Conservation (phyloP, 345 rosid species). For the Moringa oleifera region DNA sequence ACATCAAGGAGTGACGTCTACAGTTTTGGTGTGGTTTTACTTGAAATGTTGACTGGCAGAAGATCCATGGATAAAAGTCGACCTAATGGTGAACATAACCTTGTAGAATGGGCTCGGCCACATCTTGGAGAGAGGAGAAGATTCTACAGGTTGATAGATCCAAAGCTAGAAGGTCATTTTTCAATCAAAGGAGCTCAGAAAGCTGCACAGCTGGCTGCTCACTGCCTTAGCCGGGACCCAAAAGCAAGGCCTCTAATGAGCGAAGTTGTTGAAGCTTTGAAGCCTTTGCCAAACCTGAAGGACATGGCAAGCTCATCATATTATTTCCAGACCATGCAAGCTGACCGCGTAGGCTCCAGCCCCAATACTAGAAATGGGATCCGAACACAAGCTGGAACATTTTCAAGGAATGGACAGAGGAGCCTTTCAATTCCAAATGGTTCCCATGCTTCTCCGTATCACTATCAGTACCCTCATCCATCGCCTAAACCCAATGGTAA, state of each 20-base stretch:
- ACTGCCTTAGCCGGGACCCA: constrained; percentile 77
- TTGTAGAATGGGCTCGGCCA: constrained; percentile 86
- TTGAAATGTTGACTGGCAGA: constrained; percentile 75
- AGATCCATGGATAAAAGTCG: constrained; percentile 80
- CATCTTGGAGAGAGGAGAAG: constrained; percentile 72
- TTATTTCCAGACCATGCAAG: constrained; percentile 70
- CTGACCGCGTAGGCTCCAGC: constrained; percentile 38
- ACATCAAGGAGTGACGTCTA: constrained; percentile 82
- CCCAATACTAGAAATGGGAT: constrained; percentile 32
- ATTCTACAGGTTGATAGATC: constrained; percentile 71
- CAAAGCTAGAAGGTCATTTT: constrained; percentile 75
- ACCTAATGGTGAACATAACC: constrained; percentile 73
- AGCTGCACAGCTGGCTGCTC: constrained; percentile 73
- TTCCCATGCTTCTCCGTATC: constrained; percentile 59
- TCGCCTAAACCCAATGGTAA: constrained; percentile 72
- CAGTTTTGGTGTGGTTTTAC: constrained; percentile 81
- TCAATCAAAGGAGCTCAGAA: constrained; percentile 76
- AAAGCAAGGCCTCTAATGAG: constrained; percentile 84
- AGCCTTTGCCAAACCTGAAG: constrained; percentile 68
- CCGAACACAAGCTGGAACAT: constrained; percentile 35
- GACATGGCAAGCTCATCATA: constrained; percentile 85
- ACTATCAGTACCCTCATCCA: constrained; percentile 43
- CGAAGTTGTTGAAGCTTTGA: constrained; percentile 60
- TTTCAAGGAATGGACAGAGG: constrained; percentile 54
- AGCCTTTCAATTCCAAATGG: constrained; percentile 82